These are phyloP conservation scores for Chytriomyces sp. DNA, from an alignment of 192 early-diverging fungal species.

Conservation along the genomic window DNA sequence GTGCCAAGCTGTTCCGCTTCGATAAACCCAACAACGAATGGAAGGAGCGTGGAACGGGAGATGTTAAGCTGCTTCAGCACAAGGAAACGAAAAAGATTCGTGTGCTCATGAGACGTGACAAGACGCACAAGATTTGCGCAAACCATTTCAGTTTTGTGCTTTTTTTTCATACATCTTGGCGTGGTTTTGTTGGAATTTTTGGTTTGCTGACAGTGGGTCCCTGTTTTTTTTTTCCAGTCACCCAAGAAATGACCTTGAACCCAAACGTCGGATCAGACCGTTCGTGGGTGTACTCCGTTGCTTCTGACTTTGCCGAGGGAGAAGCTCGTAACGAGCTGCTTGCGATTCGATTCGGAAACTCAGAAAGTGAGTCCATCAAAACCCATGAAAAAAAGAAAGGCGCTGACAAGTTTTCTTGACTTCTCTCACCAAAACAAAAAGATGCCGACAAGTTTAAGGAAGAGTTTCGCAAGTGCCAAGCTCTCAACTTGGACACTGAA, in stretches of 20 bases:
- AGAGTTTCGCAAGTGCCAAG: constrained; percentile 75
- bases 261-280: constrained; percentile 98
- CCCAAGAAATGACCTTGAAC: constrained; percentile 83
- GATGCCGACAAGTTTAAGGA: constrained; percentile 92
- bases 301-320: constrained; percentile 90
- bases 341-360: constrained; percentile 95
- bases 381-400: too few species aligned
- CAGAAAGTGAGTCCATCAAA: constrained; percentile 68
- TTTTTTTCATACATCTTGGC: constrained; percentile 2
- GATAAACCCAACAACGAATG: constrained; percentile 90
- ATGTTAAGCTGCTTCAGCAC: constrained; percentile 95
- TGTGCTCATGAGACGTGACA: constrained; percentile 97
- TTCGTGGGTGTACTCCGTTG: constrained; percentile 98
- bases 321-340: constrained; percentile 82
- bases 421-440: constrained; percentile 23
- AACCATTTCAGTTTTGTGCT: constrained; percentile 82
- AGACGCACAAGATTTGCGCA: constrained; percentile 98
- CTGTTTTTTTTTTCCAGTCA: constrained; percentile 48
- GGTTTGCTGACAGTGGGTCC: background rate
- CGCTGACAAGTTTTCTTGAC: background rate
- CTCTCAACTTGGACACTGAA: constrained; percentile 53
- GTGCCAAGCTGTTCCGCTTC: constrained; percentile 98
- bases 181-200: background rate
- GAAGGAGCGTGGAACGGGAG: constrained; percentile 99
- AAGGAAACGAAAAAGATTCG: constrained; percentile 88